Evolutionary conservation across 192 early-diverging fungal genomes (phyloP).

Genomic region (Coemansia sp.): DNA sequence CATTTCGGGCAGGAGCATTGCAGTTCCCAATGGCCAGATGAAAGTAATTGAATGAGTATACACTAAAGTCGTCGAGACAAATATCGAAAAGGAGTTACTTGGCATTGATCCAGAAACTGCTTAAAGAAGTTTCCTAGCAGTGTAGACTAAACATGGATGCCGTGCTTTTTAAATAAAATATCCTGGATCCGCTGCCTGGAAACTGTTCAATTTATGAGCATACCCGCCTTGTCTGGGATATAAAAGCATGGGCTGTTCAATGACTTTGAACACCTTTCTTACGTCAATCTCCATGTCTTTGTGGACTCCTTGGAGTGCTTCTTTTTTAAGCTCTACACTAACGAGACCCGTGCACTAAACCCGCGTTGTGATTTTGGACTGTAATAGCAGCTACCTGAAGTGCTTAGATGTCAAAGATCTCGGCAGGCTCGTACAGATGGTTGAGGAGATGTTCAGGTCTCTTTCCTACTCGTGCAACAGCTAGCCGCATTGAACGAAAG

Average conservation of each 20-base stretch:
- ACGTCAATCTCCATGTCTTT: background rate
- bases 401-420: background rate
- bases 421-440: background rate
- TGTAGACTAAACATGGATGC: background rate
- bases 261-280: background rate
- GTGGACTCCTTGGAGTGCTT: background rate
- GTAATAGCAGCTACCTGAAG: background rate
- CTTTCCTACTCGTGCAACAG: background rate
- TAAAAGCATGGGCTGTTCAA: background rate
- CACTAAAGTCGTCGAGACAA: background rate
- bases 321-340: background rate
- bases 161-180: background rate
- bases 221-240: background rate
- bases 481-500: background rate
- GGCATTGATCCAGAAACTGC: background rate
- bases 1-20: slow-evolving; percentile 21
- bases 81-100: no score
- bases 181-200: background rate
- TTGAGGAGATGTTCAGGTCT: background rate
- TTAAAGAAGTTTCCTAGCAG: background rate
- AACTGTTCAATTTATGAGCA: slow-evolving; percentile 2
- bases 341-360: background rate
- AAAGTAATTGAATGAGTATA: slow-evolving; percentile 24
- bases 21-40: background rate
- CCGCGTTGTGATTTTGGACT: background rate